Evolutionary conservation across 495 filamentous ascomycete species (phyloP), one percentile per base, ranked within the genome.

Genomic region (Lasiosphaeria hispida): DNA sequence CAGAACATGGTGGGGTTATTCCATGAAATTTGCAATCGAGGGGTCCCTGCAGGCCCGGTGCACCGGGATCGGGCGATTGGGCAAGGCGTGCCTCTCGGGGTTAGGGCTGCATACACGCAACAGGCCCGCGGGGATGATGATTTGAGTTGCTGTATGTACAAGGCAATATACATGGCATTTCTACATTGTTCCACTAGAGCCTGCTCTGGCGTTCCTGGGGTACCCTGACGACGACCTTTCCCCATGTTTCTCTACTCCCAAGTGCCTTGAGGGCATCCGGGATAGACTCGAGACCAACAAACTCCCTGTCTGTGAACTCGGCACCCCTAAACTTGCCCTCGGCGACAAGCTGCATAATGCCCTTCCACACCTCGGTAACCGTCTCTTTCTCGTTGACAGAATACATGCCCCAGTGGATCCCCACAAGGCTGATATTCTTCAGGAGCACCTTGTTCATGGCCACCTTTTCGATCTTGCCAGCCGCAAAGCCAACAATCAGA

Each of bases 331-430:
- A 94, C 73, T 90, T 91, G 9, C 90, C 88, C 61, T 86, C 77
- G 11, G 77, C 78, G 55, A 96, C 86, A 55, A 97, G 67, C 66
- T 85, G 78, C 72, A 87, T 88, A 45, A 97, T 79, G 1, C 88
- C 92, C 52, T 85, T 68, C 93, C 93, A 97, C 1, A 96, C 92
- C 4, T 65, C 71, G 17, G 77, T 78, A 0, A 94, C 83, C 7
- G 81, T 88, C 71, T 87, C 82, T 48, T 75, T 83, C 77, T 96
- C 91, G 61, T 84, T 81, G 35, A 74, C 80, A 2, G 85, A 77
- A 77, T 96, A 97, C 71, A 83, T 78, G 1, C 93, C 93, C 92
- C 92, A 97, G 71, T 96, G 91, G 65, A 96, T 72, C 1, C 93
- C 93, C 4, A 96, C 87, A 11, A 97, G 69, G 61, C 84, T 88